A percentile compares a stretch with the other conserved stretches of the same genome.
phyloP scores from a whole-genome alignment of 306 rosid genomes.

The Dalbergia cultrata region DNA sequence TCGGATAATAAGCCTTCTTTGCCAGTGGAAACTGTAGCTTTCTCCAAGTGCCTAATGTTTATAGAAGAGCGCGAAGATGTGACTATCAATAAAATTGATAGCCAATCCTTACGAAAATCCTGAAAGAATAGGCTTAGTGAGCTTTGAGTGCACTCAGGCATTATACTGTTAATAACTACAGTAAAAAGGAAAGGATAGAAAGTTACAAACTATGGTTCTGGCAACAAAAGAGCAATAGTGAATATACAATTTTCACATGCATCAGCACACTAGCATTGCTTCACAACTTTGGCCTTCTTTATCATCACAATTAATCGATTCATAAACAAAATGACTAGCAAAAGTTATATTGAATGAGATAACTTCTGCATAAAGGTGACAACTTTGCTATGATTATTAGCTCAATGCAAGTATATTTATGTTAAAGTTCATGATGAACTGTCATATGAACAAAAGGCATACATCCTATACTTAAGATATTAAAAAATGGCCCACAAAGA shows the following conservation, averaged over 20 bases:
- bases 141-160: constrained; percentile 7
- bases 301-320: constrained; percentile 15
- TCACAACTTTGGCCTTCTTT: constrained; percentile 33
- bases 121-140: constrained; percentile 47
- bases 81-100: constrained; percentile 84
- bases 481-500: constrained; percentile 36
- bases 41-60: constrained; percentile 98
- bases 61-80: constrained; percentile 96
- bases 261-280: constrained; percentile 32
- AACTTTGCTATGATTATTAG: constrained; percentile 34
- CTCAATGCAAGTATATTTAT: constrained; percentile 20
- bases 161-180: constrained; percentile 6
- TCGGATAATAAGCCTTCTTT: constrained; percentile 95
- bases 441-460: constrained; percentile 27
- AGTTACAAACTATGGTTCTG: constrained; percentile 34
- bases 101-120: constrained; percentile 97
- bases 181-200: constrained; percentile 13
- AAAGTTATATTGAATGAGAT: constrained; percentile 25
- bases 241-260: constrained; percentile 38
- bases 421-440: constrained; percentile 26
- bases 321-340: constrained; percentile 24
- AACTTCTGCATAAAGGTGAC: constrained; percentile 18
- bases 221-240: constrained; percentile 28
- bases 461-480: constrained; percentile 29
- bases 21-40: constrained; percentile 97